These are phyloP conservation scores for Orychophragmus violaceus DNA, from an alignment of 345 rosid genomes.

Conservation along the genomic window DNA sequence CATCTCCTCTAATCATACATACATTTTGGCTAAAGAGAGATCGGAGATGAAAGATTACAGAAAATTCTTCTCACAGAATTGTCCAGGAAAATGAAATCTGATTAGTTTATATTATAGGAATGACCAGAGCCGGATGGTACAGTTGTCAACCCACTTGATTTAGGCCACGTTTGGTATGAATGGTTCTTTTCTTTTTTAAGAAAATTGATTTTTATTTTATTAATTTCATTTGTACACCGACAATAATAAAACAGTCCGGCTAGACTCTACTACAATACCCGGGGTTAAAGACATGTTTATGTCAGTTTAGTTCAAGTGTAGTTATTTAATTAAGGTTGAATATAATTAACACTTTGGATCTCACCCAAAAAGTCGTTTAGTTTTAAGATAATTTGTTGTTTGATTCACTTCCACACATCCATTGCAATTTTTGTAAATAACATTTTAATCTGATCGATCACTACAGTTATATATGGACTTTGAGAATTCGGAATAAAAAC, in stretches of 20 bases:
- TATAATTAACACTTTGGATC: background rate
- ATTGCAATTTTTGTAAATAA: background rate
- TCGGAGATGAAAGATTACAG: background rate
- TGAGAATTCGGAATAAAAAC: background rate
- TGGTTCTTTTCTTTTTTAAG: background rate
- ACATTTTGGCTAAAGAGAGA: conserved; percentile 3
- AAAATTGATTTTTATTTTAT: background rate
- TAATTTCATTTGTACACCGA: conserved; percentile 21
- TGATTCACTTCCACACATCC: background rate
- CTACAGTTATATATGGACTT: background rate
- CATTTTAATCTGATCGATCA: background rate
- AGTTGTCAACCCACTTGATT: conserved; percentile 9
- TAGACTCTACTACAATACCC: background rate
- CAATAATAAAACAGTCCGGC: background rate
- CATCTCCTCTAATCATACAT: background rate
- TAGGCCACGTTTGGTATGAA: background rate
- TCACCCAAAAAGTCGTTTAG: background rate
- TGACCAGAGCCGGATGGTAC: background rate
- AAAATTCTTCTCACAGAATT: background rate
- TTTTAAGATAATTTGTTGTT: background rate
- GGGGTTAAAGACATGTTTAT: background rate
- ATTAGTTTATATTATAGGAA: background rate
- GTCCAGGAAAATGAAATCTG: background rate
- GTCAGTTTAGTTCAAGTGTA: background rate
- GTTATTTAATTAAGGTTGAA: background rate